A percentile compares a stretch with the other conserved stretches of the same genome.
These are phyloP conservation scores for Moesziomyces sp. DNA, from an alignment of 1,284 basidiomycete species.

Conservation along the genomic window DNA sequence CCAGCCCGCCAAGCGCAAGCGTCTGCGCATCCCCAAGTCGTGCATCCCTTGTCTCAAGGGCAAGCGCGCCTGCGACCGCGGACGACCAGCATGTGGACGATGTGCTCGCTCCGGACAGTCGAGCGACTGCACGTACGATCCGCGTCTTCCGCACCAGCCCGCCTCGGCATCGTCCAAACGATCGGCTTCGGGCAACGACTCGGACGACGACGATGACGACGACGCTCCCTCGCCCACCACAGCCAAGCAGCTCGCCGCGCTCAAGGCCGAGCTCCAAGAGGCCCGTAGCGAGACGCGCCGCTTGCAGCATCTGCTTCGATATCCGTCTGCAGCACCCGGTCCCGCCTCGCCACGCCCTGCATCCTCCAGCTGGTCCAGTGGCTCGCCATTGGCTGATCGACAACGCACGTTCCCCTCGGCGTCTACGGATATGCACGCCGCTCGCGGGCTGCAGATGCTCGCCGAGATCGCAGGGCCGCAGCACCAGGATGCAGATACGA, in stretches of 20 bases:
- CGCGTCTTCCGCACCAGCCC: conserved; percentile 26
- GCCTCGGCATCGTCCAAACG: conserved; percentile 5
- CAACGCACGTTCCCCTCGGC: conserved; percentile 5
- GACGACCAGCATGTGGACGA: conserved; percentile 35
- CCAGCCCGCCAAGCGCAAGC: conserved; percentile 39
- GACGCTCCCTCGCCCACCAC: conserved; percentile 1
- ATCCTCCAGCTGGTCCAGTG: neutral
- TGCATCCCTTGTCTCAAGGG: conserved; percentile 46
- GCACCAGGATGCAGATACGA: conserved; percentile 37
- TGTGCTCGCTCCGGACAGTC: conserved; percentile 28
- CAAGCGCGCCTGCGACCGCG: conserved; percentile 48
- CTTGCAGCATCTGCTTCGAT: conserved; percentile 22
- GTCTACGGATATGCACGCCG: conserved; percentile 30
- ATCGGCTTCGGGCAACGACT: conserved; percentile 4
- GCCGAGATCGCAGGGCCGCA: conserved; percentile 40
- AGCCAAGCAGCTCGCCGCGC: conserved; percentile 6
- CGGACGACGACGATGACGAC: conserved; percentile 26
- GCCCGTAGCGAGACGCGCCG: conserved; percentile 24
- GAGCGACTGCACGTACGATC: conserved; percentile 37
- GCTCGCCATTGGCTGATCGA: conserved; percentile 3
- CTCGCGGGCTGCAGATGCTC: conserved; percentile 46
- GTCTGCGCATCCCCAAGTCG: conserved; percentile 47
- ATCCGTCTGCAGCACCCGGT: neutral
- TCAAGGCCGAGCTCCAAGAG: conserved; percentile 18
- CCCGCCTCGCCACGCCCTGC: conserved; percentile 1